Evolutionary conservation across 495 filamentous ascomycete species (phyloP), one percentile per base, ranked within the genome.

Genomic region (Articulospora tetracladia): DNA sequence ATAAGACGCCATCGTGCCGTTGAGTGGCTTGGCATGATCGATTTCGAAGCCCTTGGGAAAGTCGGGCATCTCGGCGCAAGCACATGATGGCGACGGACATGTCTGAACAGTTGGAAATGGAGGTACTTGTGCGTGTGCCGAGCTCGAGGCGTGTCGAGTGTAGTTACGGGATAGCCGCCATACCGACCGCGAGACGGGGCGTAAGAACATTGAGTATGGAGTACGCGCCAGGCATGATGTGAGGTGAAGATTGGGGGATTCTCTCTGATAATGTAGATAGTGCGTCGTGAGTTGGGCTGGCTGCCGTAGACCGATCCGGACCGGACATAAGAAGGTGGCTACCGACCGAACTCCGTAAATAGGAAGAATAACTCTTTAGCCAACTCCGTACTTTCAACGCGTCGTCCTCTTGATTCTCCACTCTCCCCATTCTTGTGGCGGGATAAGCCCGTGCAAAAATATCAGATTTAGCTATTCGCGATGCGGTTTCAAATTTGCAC

Each of bases 1-100:
- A 70, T 97, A 94, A n/a, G 76, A 72, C 3, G 88, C 79, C 74
- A 97, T 90, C 3, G 90, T 88, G 19, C 86, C 86, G 66, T 85
- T 85, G 47, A 98, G 71, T 2, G 80, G 73, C 54, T 82, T 85
- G 30, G 80, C 71, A 62, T 80, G 79, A 70, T 97, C 92, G 60
- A 97, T 94, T 15, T 85, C 81, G n/a, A 93, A 73, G 1, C 80
- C 84, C 3, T 77, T 73, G 2, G 92, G 91, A 70, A 86, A 80
- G 11, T 70, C 60, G 7, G 86, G 86, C 1, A 83, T 88, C 2
- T 81, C 66, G 1, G 86, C 81, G 70, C 91, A 95, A 15, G 79
- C 62, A 72, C 89, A 93, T 62, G 79, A 88, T 60, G 90, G 81
- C 3, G 84, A 78, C 6, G 91, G 90, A 69, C 90, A 94, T 62